Base-by-base conservation (phyloP, 768 basidiomycete species). In the Psilocybe tampanensis region DNA sequence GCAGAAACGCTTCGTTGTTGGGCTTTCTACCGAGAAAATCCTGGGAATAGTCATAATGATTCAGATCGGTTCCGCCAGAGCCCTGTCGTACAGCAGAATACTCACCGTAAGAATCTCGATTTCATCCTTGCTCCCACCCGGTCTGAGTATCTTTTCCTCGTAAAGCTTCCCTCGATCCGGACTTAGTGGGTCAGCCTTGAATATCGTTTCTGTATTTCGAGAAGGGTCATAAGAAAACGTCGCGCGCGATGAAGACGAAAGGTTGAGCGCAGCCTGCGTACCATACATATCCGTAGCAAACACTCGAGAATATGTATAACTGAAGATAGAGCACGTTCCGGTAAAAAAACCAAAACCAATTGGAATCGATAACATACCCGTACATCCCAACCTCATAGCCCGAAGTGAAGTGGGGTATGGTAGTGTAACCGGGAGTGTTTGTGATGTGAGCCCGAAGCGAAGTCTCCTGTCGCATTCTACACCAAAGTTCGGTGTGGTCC, bases 401-500 rank as follows among this genome's bases (percentile, higher is more conserved):
- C 13, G 88, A 84, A 3, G 83, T 83, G 42, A 94, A 85, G 68
- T 94, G 92, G 0, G 81, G 86, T 64, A 95, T 94, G 1, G 83
- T 64, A 61, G 80, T 84, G 66, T 94, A 92, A 2, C 91, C 93
- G 23, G 89, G 86, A 36, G 75, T 77, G 13, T 76, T 74, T 58
- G 81, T 81, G 17, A 71, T 80, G 15, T 80, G 80, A 64, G 88
- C 86, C 5, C 92, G 85, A 15, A 90, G 76, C 0, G 89, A 88
- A 26, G 91, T 80, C 52, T 77, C 67, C 67, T 92, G 83, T 21
- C 90, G 78, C 49, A 94, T 72, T 8, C 79, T 76, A 63, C 86
- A 89, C 92, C 92, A 95, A 12, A 94, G 74, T 52, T 75, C 70
- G 18, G 90, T 93, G 68, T 88, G 89, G 62, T 94, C 90, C 22